These are phyloP conservation scores for Lunularia cruciata DNA, from an alignment of 225 moss, liverwort and hornwort species.

Conservation along the genomic window DNA sequence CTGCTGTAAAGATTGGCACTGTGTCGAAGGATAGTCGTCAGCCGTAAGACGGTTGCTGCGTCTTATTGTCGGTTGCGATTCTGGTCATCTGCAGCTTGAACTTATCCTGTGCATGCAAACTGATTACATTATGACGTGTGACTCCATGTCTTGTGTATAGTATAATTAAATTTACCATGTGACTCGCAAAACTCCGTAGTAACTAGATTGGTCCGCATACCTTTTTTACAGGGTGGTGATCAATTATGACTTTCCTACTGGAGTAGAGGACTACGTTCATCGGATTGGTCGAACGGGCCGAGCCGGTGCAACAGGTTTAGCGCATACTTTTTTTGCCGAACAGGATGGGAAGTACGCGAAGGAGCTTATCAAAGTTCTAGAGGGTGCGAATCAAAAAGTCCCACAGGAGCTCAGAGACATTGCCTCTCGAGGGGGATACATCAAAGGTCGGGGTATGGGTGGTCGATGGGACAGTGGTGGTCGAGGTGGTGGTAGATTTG, in stretches of 20 bases:
- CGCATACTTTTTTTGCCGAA: constrained; percentile 86
- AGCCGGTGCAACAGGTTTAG: constrained; percentile 93
- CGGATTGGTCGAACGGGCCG: constrained; percentile 93
- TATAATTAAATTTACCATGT: no score
- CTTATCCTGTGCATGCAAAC: no score
- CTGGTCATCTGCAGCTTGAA: no score
- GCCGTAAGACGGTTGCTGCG: no score
- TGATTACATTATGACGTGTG: no score
- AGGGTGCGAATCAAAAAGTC: constrained; percentile 90
- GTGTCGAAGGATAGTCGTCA: no score
- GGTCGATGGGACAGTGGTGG: constrained; percentile 78
- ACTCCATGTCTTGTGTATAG: no score
- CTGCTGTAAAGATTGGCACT: no score
- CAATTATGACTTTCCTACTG: constrained; percentile 92
- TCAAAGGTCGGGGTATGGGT: constrained; percentile 72
- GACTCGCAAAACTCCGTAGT: no score
- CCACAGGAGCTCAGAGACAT: constrained; percentile 78
- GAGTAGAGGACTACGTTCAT: constrained; percentile 93
- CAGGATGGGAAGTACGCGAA: constrained; percentile 96
- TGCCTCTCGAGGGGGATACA: constrained; percentile 74
- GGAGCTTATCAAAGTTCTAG: constrained; percentile 87
- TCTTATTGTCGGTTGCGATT: no score
- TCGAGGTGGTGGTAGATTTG: constrained; percentile 71
- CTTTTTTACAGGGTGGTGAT: constrained; percentile 67
- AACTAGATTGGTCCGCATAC: no score